Percentiles rank a stretch among this genome's conserved stretches.
Conservation (phyloP, 106 monocot species). For the Dendrobium nobile region DNA sequence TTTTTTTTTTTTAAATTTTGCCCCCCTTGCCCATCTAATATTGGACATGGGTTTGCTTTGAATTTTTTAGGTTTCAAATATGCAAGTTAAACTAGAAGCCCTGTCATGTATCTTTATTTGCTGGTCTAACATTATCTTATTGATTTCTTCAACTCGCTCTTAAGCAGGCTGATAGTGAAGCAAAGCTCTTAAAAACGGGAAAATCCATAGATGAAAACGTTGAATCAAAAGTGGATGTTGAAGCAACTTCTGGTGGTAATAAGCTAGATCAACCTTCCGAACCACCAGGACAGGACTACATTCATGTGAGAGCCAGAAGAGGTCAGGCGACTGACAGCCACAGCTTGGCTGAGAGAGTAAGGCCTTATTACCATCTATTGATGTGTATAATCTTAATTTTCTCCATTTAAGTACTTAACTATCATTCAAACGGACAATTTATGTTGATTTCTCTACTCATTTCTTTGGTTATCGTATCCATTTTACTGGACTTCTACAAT, state of each 20-base stretch:
- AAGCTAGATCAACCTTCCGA: slow-evolving; percentile 6
- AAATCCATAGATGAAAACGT: not conserved
- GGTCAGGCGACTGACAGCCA: slow-evolving; percentile 97
- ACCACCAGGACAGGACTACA: slow-evolving; percentile 2
- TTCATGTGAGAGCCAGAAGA: slow-evolving; percentile 85
- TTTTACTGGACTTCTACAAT: slow-evolving; percentile 4
- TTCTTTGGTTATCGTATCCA: not conserved
- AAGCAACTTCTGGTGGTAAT: slow-evolving; percentile 4
- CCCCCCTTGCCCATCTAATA: not conserved
- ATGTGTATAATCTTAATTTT: not conserved
- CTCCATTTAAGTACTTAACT: not conserved
- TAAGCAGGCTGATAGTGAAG: slow-evolving; percentile 2
- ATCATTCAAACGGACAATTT: not conserved
- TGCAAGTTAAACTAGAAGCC: not conserved
- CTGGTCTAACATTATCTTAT: not conserved
- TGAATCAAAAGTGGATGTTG: slow-evolving; percentile 1
- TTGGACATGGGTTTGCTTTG: not conserved
- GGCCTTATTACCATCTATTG: not conserved
- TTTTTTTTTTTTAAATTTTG: not conserved
- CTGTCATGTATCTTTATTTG: not conserved
- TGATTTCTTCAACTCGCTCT: not conserved
- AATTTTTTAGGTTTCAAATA: not conserved
- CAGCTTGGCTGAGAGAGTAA: slow-evolving; percentile 94
- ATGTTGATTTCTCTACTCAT: not conserved
- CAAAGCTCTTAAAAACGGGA: not conserved